Evolutionary conservation across 495 filamentous ascomycete species (phyloP).

Genomic region (Annulohypoxylon bovei): DNA sequence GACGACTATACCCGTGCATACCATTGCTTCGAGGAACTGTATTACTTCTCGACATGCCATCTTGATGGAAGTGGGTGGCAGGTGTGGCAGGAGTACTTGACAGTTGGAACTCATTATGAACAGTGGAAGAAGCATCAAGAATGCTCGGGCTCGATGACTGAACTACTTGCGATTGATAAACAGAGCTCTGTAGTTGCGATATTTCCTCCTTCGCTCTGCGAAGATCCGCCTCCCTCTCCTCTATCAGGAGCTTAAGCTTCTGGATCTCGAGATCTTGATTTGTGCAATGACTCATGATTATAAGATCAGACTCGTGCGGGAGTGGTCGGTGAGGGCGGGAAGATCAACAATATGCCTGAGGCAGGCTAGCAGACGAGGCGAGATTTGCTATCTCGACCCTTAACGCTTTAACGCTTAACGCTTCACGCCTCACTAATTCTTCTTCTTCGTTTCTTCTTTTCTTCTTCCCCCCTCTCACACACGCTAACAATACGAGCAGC

Average conservation of each 20-base stretch:
- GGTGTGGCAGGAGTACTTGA: conserved; percentile 36
- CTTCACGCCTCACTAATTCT: conserved; percentile 7
- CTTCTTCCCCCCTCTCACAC: conserved; percentile 27
- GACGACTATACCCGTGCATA: conserved; percentile 37
- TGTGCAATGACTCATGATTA: conserved; percentile 40
- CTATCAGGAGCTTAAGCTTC: conserved; percentile 39
- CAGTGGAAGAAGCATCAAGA: conserved; percentile 33
- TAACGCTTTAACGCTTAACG: conserved; percentile 16
- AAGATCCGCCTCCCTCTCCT: conserved; percentile 43
- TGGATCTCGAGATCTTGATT: conserved; percentile 42
- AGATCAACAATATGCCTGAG: conserved; percentile 16
- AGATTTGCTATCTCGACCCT: conserved; percentile 28
- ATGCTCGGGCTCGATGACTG: conserved; percentile 30
- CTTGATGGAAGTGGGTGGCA: conserved; percentile 37
- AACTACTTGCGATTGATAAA: conserved; percentile 48
- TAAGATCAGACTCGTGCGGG: conserved; percentile 17
- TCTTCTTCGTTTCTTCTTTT: background rate
- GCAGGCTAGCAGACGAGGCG: conserved; percentile 29
- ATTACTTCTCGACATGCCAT: conserved; percentile 47
- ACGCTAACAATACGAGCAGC: conserved; percentile 30
- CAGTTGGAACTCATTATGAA: conserved; percentile 45
- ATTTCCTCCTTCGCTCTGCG: conserved; percentile 44
- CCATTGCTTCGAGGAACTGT: conserved; percentile 48
- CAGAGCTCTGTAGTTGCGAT: conserved; percentile 46
- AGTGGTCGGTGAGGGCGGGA: conserved; percentile 27